A percentile compares a stretch with the other conserved stretches of the same genome.
Evolutionary conservation across 331 rosid genomes (phyloP).

Genomic region (Erythrophleum ivorense): DNA sequence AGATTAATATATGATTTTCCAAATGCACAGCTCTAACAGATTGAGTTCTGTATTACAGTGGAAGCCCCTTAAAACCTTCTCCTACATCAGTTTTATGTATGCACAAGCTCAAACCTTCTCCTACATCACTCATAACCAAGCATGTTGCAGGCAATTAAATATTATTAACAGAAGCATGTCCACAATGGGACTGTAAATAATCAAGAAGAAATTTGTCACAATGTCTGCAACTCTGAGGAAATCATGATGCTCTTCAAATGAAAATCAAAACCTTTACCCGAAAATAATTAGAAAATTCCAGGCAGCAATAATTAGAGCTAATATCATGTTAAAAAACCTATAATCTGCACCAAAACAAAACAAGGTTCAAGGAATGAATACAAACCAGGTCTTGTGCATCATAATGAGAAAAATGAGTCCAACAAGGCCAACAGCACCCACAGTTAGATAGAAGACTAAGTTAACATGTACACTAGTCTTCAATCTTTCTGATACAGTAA

Average conservation of each 20-base stretch:
- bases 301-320: conserved; percentile 17
- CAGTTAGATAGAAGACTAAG: conserved; percentile 77
- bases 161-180: conserved; percentile 2
- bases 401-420: conserved; percentile 77
- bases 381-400: conserved; percentile 74
- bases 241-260: conserved; percentile 24
- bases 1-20: conserved; percentile 17
- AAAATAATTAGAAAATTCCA: conserved; percentile 14
- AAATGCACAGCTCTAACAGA: conserved; percentile 24
- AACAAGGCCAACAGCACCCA: conserved; percentile 73
- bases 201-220: conserved; percentile 5
- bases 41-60: neutral
- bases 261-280: conserved; percentile 8
- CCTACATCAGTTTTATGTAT: neutral
- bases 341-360: conserved; percentile 30
- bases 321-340: conserved; percentile 19
- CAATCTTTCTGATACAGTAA: conserved; percentile 82
- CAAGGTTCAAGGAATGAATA: conserved; percentile 41
- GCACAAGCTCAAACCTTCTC: conserved; percentile 5
- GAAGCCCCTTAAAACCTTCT: conserved; percentile 16
- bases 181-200: conserved; percentile 2
- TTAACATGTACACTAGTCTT: conserved; percentile 92
- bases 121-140: conserved; percentile 20
- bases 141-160: neutral
- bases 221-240: conserved; percentile 7